Base-by-base conservation (phyloP, 495 filamentous ascomycete species). In the Penicillium manginii region DNA sequence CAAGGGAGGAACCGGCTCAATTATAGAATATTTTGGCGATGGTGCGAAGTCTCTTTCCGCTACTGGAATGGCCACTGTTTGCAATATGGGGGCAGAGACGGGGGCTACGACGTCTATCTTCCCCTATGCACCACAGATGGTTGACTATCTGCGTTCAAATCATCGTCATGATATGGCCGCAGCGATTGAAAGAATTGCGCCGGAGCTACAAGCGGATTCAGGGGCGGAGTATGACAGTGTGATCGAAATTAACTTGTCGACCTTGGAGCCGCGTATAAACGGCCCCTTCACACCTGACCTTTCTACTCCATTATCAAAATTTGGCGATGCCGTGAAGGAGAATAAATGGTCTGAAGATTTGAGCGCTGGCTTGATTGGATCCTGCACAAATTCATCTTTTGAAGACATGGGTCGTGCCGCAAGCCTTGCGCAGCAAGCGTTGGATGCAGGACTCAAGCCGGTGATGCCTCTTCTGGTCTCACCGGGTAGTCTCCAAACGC, bases 241-340 rank as follows among this genome's bases (percentile, higher is more conserved):
- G 54, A 87, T 96, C 63, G 91, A 96, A 76, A 83, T 96, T 73
- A 90, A 94, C 75, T 83, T 96, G 33, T 85, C 78, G 40, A 86
- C 91, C 66, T 85, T 96, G 39, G 92, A 96, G 78, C 91, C 92
- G 11, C 91, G 96, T 68, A 91, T 96, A 76, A 96, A 96, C 76
- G 92, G 92, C 46, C 92, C 92, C 29, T 96, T 93, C 81, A 96
- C 92, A 10, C 92, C 92, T 33, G 92, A 96, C 84, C 84, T 96
- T 71, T 90, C 91, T 23, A 35, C 33, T 10, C 33, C 33, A 35
- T 9, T 35, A 9, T 2, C 33, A 35, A 2, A 35, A 11, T 35
- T 35, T 14, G 33, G 33, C 8, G 14, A 35, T 35, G 33, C 33
- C 33, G 14, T 14, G 9, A 35, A 35, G 8, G 8, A 35, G 8